These are phyloP conservation scores for Pseudocercospora crystallina DNA, from an alignment of 2,329 filamentous ascomycete species.

Conservation along the genomic window DNA sequence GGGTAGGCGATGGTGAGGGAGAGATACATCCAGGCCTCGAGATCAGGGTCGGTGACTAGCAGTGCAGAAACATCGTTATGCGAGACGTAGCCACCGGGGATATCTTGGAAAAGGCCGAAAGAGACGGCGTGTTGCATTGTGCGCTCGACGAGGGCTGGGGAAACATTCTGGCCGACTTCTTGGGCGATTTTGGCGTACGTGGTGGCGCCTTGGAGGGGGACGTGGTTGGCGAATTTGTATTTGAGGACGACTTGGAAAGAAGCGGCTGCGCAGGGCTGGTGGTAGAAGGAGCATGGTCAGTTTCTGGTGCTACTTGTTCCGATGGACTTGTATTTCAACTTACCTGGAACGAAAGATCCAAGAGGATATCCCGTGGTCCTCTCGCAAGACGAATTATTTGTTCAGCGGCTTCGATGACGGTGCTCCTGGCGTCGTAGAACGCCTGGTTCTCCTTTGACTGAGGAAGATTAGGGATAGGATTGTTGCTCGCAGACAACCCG, in stretches of 20 bases:
- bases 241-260: conserved; percentile 8
- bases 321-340: too few relatives aligned
- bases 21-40: conserved; percentile 25
- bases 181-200: conserved; percentile 10
- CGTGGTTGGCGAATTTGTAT: conserved; percentile 10
- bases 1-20: conserved; percentile 24
- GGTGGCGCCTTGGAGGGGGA: conserved; percentile 10
- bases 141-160: conserved; percentile 20
- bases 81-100: conserved; percentile 14
- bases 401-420: conserved; percentile 12
- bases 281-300: too few relatives aligned
- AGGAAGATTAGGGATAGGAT: conserved; percentile 3
- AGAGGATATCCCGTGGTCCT: conserved; percentile 7
- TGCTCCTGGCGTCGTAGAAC: conserved; percentile 11
- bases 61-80: conserved; percentile 21
- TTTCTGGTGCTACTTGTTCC: not conserved
- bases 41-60: conserved; percentile 26
- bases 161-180: conserved; percentile 11
- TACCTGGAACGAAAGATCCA: conserved; percentile 4
- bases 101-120: conserved; percentile 21
- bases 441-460: conserved; percentile 6
- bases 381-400: conserved; percentile 13
- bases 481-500: conserved; percentile 3
- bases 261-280: conserved; percentile 8
- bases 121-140: conserved; percentile 22